Evolutionary conservation across 2,329 filamentous ascomycete species (phyloP).

Genomic region (Fusarium nanum): DNA sequence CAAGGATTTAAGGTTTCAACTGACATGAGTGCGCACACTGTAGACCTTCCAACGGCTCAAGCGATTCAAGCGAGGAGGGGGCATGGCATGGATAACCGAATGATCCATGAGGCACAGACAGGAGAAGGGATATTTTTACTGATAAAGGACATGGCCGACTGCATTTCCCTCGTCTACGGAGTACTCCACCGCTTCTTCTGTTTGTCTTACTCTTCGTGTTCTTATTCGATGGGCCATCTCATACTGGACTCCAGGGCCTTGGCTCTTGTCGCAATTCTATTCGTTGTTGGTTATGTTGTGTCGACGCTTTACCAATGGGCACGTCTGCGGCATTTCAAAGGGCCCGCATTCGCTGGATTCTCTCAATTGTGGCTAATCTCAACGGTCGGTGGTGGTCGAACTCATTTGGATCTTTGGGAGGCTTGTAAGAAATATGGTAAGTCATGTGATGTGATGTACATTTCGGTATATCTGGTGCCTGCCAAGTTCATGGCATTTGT

Average conservation of each 20-base stretch:
- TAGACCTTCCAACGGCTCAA: not conserved
- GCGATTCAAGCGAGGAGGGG: not conserved
- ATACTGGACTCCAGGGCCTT: not conserved
- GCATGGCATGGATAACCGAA: not conserved
- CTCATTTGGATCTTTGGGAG: conserved; percentile 53
- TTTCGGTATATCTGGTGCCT: not conserved
- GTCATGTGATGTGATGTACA: conserved; percentile 4
- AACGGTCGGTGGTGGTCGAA: conserved; percentile 48
- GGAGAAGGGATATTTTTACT: not conserved
- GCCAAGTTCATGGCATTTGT: not conserved
- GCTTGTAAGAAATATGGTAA: conserved; percentile 52
- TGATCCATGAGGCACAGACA: not conserved
- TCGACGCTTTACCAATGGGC: conserved; percentile 47
- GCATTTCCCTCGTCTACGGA: not conserved
- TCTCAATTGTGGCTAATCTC: conserved; percentile 56
- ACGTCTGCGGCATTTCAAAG: conserved; percentile 56
- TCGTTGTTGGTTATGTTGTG: conserved; percentile 3
- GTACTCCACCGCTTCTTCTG: not conserved
- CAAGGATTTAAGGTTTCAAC: not conserved
- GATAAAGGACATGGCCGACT: not conserved
- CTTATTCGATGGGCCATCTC: not conserved
- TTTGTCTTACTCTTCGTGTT: not conserved
- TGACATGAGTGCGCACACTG: not conserved
- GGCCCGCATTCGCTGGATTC: conserved; percentile 53
- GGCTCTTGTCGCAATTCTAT: conserved; percentile 15